Base-by-base conservation (phyloP, 225 moss, liverwort and hornwort species). In the Antitrichia curtipendula region DNA sequence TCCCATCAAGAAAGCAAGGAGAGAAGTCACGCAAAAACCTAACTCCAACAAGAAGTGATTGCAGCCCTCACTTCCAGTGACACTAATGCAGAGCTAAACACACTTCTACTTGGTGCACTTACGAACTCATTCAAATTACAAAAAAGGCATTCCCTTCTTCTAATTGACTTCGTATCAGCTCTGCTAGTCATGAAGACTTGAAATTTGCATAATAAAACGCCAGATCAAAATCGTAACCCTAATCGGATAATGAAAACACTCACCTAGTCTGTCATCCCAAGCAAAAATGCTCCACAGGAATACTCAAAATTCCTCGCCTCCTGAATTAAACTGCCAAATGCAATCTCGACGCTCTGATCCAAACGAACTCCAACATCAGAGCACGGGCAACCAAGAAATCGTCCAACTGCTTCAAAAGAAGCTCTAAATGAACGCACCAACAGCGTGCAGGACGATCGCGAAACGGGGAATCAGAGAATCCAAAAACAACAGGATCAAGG, bases 221-320 rank as follows among this genome's bases (percentile, higher is more conserved):
- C 24, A 40, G 49, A 89, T 58, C 24, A 20, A 58, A 73, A 64
- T 58, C 65, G 49, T 29, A 90, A 58, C 80, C 84, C 87, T 87
- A 87, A 90, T 62, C 24, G 57, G 80, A 59, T 38, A 61, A 62
- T 27, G 54, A 80, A 59, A 80, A 73, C 84, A 81, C 91, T 86
- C 74, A 91, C 86, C 86, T 91, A 87, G n/a, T 86, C 53, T 80
- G 68, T 80, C 91, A 87, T 78, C 75, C 84, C 75, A 80, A 53
- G 59, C 57, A 63, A 32, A 32, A 77, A 78, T 47, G 47, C 62
- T 91, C 52, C 78, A 25, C 80, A 63, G 31, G 53, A 50, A 22
- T 36, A 29, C 71, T 80, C 59, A 22, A 38, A 38, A 57, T 17
- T 22, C 52, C 34, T 50, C 43, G 54, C 83, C 56, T 49, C 41